Evolutionary conservation across 1,284 basidiomycete species (phyloP), one percentile per base, ranked within the genome.

Genomic region (Ustilago hordei): DNA sequence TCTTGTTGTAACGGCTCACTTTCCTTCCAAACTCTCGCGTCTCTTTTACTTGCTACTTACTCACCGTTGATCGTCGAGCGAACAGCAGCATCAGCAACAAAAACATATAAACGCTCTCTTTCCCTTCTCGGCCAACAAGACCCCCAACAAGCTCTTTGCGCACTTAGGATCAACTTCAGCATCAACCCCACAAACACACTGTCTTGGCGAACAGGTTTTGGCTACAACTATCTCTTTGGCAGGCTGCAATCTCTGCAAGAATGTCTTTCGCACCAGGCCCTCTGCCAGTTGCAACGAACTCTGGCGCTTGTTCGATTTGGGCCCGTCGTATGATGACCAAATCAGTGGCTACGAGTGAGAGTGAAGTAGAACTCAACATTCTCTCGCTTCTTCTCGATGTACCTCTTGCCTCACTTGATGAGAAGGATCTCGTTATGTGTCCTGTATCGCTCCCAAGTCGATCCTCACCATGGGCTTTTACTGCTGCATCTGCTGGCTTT

Each of bases 291-390:
- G 8, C 63, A 60, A 15, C 57, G 57, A 5, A 35, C 19, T 34
- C 50, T 0, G 60, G 38, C 17, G 47, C 63, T 13, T 64, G 68
- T 34, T 69, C 68, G 28, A 69, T 76, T 43, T 76, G 74, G 74
- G 59, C 69, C 1, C 64, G 74, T 43, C 62, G 74, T 2, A 76
- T 69, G 59, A 60, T 63, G 53, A 64, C 55, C 38, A 76, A 72
- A 35, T 47, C 62, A 5, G 60, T 50, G 0, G 56, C 66, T 4
- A 53, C 61, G 3, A 60, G 23, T 6, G 58, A 68, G 1, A 55
- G 47, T 39, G 69, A 76, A 54, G 65, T 76, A 28, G 74, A 71
- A 36, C 61, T 69, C 62, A 71, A 76, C 55, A 69, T 76, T 13
- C 65, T 71, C 8, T 72, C 69, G 7, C 66, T 76, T 4, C 45